These are phyloP conservation scores for Phytophthora hybrid DNA, from an alignment of 352 stramenopile species.

Conservation along the genomic window DNA sequence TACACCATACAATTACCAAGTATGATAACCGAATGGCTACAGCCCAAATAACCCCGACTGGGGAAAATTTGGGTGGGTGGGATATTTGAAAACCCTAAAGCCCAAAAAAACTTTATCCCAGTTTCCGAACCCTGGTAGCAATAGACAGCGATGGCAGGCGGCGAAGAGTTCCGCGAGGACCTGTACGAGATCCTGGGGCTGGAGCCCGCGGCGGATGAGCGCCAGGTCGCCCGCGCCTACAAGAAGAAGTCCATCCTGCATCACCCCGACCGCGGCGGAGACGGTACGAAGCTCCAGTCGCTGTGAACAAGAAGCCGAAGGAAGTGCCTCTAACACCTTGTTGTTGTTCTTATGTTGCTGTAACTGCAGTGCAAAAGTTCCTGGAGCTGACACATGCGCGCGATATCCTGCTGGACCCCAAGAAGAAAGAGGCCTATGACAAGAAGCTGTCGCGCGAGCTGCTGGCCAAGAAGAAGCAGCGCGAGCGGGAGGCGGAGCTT, in stretches of 20 bases:
- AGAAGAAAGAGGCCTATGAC: conserved; percentile 86
- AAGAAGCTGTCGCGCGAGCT: conserved; percentile 75
- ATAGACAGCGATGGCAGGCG: conserved; percentile 36
- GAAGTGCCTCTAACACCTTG: neutral
- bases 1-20: too few species aligned
- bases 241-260: conserved; percentile 85
- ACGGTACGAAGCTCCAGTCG: conserved; percentile 51
- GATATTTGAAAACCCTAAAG: too few species aligned
- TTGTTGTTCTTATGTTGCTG: conserved; percentile 1
- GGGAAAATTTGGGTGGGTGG: too few species aligned
- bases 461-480: conserved; percentile 71
- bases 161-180: conserved; percentile 55
- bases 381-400: conserved; percentile 81
- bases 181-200: conserved; percentile 84
- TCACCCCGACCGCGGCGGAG: conserved; percentile 82
- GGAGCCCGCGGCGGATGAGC: conserved; percentile 66
- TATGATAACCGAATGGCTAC: too few species aligned
- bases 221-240: conserved; percentile 81
- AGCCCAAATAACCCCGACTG: too few species aligned
- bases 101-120: too few species aligned
- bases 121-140: too few species aligned
- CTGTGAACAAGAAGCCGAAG: neutral
- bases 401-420: conserved; percentile 79
- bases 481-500: conserved; percentile 68
- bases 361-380: conserved; percentile 76